A percentile compares a stretch with the other conserved stretches of the same genome.
These are phyloP conservation scores for Cadophora gregata DNA, from an alignment of 2,329 filamentous ascomycete genomes.

Conservation along the genomic window DNA sequence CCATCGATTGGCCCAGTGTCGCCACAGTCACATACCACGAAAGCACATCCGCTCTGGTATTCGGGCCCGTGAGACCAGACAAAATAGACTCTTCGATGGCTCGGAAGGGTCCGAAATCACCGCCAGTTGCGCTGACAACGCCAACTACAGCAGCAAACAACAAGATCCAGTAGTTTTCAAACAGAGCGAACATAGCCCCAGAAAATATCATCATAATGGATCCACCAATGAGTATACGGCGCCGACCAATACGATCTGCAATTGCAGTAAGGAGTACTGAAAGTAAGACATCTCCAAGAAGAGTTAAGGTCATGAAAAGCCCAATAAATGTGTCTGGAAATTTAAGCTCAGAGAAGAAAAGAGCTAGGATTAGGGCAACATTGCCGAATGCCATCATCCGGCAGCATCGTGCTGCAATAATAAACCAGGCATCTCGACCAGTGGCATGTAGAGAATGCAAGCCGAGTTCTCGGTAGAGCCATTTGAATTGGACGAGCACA, in stretches of 20 bases:
- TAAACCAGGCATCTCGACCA: conserved; percentile 57
- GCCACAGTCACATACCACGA: conserved; percentile 66
- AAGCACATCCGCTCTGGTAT: conserved; percentile 58
- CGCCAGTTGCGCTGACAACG: conserved; percentile 65
- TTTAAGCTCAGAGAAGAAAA: conserved; percentile 58
- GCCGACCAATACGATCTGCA: conserved; percentile 62
- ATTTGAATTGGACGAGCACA: conserved; percentile 23
- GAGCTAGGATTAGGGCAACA: conserved; percentile 61
- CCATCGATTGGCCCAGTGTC: conserved; percentile 63
- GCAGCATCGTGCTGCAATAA: conserved; percentile 61
- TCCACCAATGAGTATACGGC: conserved; percentile 56
- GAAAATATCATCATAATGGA: conserved; percentile 60
- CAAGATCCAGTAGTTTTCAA: conserved; percentile 61
- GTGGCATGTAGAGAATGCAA: conserved; percentile 51
- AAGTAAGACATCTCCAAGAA: conserved; percentile 63
- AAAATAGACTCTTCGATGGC: conserved; percentile 65
- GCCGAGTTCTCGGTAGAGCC: conserved; percentile 49
- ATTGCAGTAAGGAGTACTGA: conserved; percentile 63
- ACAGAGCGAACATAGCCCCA: conserved; percentile 59
- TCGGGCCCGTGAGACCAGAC: conserved; percentile 56
- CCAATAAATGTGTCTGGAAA: conserved; percentile 60
- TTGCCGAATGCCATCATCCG: conserved; percentile 67
- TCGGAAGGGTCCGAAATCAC: conserved; percentile 66
- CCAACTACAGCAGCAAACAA: conserved; percentile 62
- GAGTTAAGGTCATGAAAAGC: conserved; percentile 68